Percentiles rank a stretch among this genome's conserved stretches.
Evolutionary conservation across 495 filamentous ascomycete species (phyloP).

Genomic region (Xylaria castorea): DNA sequence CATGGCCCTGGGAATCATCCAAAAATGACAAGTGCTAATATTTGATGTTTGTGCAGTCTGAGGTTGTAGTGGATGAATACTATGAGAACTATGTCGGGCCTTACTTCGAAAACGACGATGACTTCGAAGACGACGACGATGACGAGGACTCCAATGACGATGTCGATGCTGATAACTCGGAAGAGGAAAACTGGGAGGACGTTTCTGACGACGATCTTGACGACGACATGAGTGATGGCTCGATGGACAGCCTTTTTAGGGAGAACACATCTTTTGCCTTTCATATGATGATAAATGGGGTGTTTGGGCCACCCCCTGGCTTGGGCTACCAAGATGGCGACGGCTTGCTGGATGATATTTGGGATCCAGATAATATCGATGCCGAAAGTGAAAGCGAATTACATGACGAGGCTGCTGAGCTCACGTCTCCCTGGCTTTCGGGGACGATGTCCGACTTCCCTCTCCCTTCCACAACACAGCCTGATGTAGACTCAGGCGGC

Average conservation of each 20-base stretch:
- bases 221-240: slow-evolving; percentile 6
- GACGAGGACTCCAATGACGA: background rate
- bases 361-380: background rate
- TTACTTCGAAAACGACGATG: background rate
- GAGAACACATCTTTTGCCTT: background rate
- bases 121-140: background rate
- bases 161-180: background rate
- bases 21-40: background rate
- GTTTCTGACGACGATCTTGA: slow-evolving; percentile 12
- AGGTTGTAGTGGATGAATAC: background rate
- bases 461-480: background rate
- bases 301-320: background rate
- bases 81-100: slow-evolving; percentile 21
- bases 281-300: background rate
- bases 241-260: background rate
- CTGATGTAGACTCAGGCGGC: background rate
- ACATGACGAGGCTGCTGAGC: background rate
- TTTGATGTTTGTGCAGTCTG: background rate
- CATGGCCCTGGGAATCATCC: background rate
- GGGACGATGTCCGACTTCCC: background rate
- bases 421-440: background rate
- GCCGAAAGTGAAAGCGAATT: background rate
- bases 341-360: background rate
- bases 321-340: background rate
- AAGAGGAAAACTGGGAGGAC: slow-evolving; percentile 16